phyloP scores from a whole-genome alignment of 495 filamentous ascomycete species.

The Penicillium salamii region DNA sequence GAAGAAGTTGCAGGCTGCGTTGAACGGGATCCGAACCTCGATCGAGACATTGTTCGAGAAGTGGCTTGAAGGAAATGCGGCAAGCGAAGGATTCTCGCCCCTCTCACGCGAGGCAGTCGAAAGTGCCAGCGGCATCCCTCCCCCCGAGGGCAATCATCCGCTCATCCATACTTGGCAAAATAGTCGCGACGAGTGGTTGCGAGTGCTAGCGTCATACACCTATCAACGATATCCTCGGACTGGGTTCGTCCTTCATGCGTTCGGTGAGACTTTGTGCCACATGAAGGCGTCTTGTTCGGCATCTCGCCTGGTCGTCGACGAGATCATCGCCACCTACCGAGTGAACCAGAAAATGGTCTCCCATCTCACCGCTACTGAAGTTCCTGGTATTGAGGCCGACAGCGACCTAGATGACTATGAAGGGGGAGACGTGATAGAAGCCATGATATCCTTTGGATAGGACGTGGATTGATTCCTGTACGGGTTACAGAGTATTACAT shows the following conservation, averaged over 20 bases:
- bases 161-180: constrained; percentile 43
- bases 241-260: constrained; percentile 60
- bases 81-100: constrained; percentile 18
- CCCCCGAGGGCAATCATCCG: constrained; percentile 37
- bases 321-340: constrained; percentile 30
- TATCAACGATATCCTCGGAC: constrained; percentile 46
- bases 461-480: constrained; percentile 4
- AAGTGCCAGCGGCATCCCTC: constrained; percentile 14
- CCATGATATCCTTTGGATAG: constrained; percentile 16
- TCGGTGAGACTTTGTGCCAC: constrained; percentile 58
- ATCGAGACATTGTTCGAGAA: constrained; percentile 13
- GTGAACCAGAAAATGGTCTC: constrained; percentile 33
- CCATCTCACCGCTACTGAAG: constrained; percentile 21
- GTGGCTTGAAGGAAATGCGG: constrained; percentile 17
- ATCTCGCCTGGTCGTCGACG: constrained; percentile 25
- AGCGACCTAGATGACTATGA: constrained; percentile 28
- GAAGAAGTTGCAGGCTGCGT: constrained; percentile 21
- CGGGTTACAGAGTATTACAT: too few species aligned
- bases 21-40: constrained; percentile 18
- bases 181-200: constrained; percentile 34
- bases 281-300: constrained; percentile 53
- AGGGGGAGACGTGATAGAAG: constrained; percentile 33
- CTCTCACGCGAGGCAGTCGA: constrained; percentile 23
- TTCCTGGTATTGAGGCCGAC: constrained; percentile 12
- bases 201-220: constrained; percentile 59